Evolutionary conservation across 1,284 basidiomycete species (phyloP), one percentile per base, ranked within the genome.

Genomic region (Fistulina hepatica): DNA sequence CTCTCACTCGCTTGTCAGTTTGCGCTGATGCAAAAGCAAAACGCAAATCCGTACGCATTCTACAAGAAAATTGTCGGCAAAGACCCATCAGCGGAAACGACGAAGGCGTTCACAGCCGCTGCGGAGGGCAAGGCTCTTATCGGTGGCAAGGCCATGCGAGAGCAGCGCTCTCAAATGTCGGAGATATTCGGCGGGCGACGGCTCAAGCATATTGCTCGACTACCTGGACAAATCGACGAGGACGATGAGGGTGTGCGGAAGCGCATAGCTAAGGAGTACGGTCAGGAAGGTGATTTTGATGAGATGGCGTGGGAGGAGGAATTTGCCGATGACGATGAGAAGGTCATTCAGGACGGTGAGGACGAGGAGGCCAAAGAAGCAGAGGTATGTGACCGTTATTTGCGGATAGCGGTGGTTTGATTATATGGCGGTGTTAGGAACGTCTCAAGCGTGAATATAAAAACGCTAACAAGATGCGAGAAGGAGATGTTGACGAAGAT

Each of bases 321-420:
- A 13, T 82, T 89, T 51, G 81, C 81, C 15, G 89, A 91, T 48
- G 88, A 92, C 46, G 88, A 92, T 36, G 88, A 91, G 53, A 76
- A 75, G 53, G 69, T 76, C 54, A 68, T 77, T 30, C 64, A 69
- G 15, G 80, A 84, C 40, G 76, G 76, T 38, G 77, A 89, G 34
- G 89, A 91, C 43, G 83, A 89, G 41, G 83, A 89, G 52, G 71
- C 78, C 25, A 90, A 84, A 54, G 85, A 91, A 55, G 64, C 81
- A n/a, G 85, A 89, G 69, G 86, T 81, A 39, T 21, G 64, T 56
- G 28, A 15, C 12, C 13, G 20, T 16, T 34, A 6, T 15, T 17
- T 6, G 21, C 15, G 27, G 23, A 19, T 40, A 22, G 31, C 21
- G 10, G 25, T 22, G 17, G 12, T 35, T 21, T 41, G 11, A 36